Evolutionary conservation across 805 yeast species (phyloP).

Genomic region (Pichia eremophila): DNA sequence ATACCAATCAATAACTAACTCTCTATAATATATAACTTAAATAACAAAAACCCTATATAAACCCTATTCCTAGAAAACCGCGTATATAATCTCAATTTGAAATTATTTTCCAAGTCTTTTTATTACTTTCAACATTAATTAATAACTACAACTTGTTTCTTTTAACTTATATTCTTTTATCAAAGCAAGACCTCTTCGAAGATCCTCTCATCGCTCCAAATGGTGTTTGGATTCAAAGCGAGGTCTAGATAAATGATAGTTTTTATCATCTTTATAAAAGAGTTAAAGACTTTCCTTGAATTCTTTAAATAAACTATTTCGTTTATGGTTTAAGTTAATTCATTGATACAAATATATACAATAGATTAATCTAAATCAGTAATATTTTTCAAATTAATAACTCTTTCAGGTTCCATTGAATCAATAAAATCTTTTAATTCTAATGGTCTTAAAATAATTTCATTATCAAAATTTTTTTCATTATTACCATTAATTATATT

Average conservation of each 20-base stretch:
- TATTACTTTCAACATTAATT: no score
- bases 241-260: constrained; percentile 29
- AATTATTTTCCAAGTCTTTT: no score
- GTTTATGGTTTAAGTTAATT: constrained; percentile 4
- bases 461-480: constrained; percentile 22
- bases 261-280: neutral
- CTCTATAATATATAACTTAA: no score
- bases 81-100: no score
- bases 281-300: neutral
- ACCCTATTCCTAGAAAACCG: no score
- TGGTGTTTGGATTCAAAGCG: constrained; percentile 42
- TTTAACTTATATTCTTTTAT: no score
- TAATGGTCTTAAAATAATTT: constrained; percentile 51
- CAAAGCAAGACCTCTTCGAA: constrained; percentile 35
- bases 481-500: constrained; percentile 37
- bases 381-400: constrained; percentile 7
- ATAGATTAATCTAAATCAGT: constrained; percentile 10
- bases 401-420: constrained; percentile 18
- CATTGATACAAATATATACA: neutral
- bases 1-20: neutral
- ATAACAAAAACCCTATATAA: neutral
- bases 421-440: constrained; percentile 53
- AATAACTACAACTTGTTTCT: no score
- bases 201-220: constrained; percentile 31
- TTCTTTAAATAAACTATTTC: constrained; percentile 1